Evolutionary conservation across 441 rosid species (phyloP).

Genomic region (Metrosideros polymorpha): DNA sequence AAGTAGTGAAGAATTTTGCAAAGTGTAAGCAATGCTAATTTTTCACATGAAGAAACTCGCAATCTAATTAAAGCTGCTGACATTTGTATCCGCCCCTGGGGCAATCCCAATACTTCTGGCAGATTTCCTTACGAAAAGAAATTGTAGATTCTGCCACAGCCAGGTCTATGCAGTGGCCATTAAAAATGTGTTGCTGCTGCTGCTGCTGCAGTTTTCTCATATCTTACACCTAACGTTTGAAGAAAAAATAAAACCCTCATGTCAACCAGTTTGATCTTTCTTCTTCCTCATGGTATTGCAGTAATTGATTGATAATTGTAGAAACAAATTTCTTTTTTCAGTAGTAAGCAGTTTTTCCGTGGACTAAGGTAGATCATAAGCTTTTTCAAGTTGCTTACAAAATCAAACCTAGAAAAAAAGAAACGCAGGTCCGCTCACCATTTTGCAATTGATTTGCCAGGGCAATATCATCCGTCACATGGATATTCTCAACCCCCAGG

Average conservation of each 20-base stretch:
- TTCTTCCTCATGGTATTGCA: background rate
- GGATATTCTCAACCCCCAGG: conserved; percentile 91
- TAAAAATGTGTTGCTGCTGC: background rate
- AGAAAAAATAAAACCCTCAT: background rate
- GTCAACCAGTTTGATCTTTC: background rate
- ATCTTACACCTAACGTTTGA: background rate
- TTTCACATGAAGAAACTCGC: background rate
- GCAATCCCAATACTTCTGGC: background rate
- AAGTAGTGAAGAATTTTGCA: background rate
- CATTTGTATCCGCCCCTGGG: background rate
- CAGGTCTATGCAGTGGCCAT: background rate
- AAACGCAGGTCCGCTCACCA: background rate
- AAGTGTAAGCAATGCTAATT: background rate
- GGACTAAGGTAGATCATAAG: background rate
- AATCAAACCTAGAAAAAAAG: background rate
- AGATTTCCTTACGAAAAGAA: background rate
- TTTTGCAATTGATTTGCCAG: conserved; percentile 7
- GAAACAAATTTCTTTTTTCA: background rate
- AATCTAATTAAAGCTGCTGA: background rate
- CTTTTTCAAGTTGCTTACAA: background rate
- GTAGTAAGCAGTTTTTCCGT: background rate
- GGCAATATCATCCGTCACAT: conserved; percentile 47
- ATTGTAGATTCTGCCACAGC: background rate
- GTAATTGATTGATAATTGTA: background rate
- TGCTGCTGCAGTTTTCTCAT: background rate